Evolutionary conservation across 306 rosid genomes (phyloP), one percentile per base, ranked within the genome.

Genomic region (Purshia tridentata): DNA sequence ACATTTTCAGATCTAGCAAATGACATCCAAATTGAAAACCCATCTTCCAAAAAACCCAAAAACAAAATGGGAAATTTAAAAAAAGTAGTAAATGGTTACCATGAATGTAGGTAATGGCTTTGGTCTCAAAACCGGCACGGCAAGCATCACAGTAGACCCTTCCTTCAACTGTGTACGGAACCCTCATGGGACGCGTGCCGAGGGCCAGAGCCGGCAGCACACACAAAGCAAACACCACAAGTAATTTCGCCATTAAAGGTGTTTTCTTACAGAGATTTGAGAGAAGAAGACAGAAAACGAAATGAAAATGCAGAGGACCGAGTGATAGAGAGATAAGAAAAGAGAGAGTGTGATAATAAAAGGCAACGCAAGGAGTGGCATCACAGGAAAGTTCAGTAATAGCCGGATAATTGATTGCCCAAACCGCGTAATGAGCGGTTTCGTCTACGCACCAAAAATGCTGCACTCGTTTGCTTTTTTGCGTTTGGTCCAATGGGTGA

Each of bases 121-220:
- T 20, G 75, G 98, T 90, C 74, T 95, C 99, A 63, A 81, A 95
- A 65, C 95, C 95, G 74, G 91, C 91, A 22, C 87, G 93, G 84
- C 99, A 95, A 40, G 51, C 56, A 76, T 95, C 99, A 60, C 99
- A 95, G 88, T 22, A 88, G 22, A 95, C 93, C 18, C 58, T 79
- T 13, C 98, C 99, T 54, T 84, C 70, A 12, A 95, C 87, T 8
- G 48, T 9, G 62, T 87, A 83, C 2, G 96, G 98, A 37, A 48
- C 70, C 73, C 76, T 84, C 7, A 78, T 67, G 0, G 87, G 91
- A 42, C 96, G 95, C 22, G 74, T 81, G 19, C 88, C 99, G 8
- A 49, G 22, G 54, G 88, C 96, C 81, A 91, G 76, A 6, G 99
- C 92, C n/a, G 96, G 93, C 52, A 94, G 79, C 18, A 86, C 73